Base-by-base conservation (phyloP, 495 filamentous ascomycete species). In the Hypoxylon cercidicola region DNA sequence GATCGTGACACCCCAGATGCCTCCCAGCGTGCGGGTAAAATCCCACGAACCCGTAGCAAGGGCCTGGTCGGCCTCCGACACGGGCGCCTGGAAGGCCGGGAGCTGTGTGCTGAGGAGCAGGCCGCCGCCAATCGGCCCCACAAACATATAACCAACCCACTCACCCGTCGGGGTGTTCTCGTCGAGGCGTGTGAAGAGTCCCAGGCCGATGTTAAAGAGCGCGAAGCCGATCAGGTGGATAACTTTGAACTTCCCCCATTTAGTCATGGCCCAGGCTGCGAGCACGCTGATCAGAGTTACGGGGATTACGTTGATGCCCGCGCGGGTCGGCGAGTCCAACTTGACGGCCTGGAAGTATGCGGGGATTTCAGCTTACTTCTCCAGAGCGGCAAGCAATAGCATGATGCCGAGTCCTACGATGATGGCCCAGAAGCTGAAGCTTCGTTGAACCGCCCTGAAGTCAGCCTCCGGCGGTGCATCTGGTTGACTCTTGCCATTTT, bases 1-100 rank as follows among this genome's bases (percentile, higher is more conserved):
- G 19, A 85, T 73, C 0, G 81, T 56, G 0, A 81, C 74, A 1
- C 79, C 82, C 82, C 81, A 84, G 20, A 84, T 73, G 35, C 41
- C 20, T 0, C 82, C 83, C 16, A 83, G 76, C 30, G 47, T 70
- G 3, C 82, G 75, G 10, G 82, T 13, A 34, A 84, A 84, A 0
- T 69, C 57, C 72, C 73, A 85, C 0, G 74, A 72, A 0, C 43
- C 74, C 0, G 78, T 83, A 7, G 75, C 72, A 0, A 58, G 44
- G 0, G 79, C 81, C 0, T 55, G 46, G 45, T 85, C 74, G 2
- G 58, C 18, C 19, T 80, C 76, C 0, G 69, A 28, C 1, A 77
- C 53, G 1, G 39, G 39, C 0, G 73, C 79, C 21, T 75, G 77
- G 3, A 77, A 54, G 1, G 78, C 74, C 0, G 78, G 76, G 1